phyloP scores from a whole-genome alignment of 1,284 basidiomycete species.

The Tylopilus sp. region DNA sequence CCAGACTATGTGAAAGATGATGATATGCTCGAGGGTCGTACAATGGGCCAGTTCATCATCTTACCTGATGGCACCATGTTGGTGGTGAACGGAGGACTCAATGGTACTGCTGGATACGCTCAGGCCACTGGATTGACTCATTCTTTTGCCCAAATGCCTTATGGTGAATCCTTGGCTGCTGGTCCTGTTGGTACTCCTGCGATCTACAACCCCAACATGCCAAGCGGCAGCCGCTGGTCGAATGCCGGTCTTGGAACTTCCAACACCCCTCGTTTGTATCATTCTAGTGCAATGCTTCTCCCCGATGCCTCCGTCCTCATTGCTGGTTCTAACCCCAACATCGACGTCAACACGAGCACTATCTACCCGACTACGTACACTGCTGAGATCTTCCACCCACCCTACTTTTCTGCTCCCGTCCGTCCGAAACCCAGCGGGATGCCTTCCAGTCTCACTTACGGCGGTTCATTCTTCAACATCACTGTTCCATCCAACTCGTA shows the following conservation, averaged over 20 bases:
- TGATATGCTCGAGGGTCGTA: conserved; percentile 68
- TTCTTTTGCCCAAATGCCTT: conserved; percentile 51
- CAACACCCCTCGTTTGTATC: conserved; percentile 76
- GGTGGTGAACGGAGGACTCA: conserved; percentile 73
- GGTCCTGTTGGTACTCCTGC: conserved; percentile 68
- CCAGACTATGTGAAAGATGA: conserved; percentile 66
- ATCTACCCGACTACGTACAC: conserved; percentile 83
- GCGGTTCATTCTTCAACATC: conserved; percentile 76
- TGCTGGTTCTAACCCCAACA: conserved; percentile 91
- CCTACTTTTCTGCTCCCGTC: conserved; percentile 71
- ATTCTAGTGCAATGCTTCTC: conserved; percentile 85
- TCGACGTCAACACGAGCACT: conserved; percentile 70
- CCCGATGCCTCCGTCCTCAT: conserved; percentile 85
- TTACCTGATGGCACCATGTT: conserved; percentile 75
- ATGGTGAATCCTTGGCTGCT: conserved; percentile 59
- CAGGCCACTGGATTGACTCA: conserved; percentile 49
- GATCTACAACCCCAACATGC: conserved; percentile 70
- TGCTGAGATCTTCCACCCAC: conserved; percentile 85
- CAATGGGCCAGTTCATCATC: conserved; percentile 85
- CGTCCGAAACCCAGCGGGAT: conserved; percentile 74
- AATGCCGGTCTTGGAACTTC: conserved; percentile 60
- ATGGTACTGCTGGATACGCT: conserved; percentile 74
- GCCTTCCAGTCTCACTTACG: conserved; percentile 75
- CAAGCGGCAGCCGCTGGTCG: conserved; percentile 70
- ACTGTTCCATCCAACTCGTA: conserved; percentile 61